phyloP scores from a whole-genome alignment of 163 green algal genomes.

The Chlamydomonas reinhardtii region DNA sequence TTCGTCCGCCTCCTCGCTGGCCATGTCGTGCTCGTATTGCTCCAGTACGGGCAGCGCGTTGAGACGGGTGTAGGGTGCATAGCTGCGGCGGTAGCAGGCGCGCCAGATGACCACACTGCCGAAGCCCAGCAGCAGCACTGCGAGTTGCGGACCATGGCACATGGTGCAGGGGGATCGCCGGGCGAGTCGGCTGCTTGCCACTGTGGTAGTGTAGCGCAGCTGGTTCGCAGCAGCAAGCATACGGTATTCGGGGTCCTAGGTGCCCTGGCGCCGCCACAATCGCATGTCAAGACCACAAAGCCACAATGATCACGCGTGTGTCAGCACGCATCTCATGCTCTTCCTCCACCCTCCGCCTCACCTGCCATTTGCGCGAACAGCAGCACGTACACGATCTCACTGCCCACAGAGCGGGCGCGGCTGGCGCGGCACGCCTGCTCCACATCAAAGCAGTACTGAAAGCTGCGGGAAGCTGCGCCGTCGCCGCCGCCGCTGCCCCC shows the following conservation, averaged over 20 bases:
- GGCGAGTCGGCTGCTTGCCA: too few species aligned
- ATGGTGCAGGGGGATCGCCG: too few species aligned
- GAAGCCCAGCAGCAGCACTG: conserved; percentile 15
- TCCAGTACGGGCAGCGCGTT: conserved; percentile 34
- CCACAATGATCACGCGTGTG: too few species aligned
- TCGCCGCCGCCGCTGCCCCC: neutral
- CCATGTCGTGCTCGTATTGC: conserved; percentile 21
- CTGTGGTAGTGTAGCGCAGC: too few species aligned
- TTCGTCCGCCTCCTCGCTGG: conserved; percentile 34
- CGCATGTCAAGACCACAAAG: too few species aligned
- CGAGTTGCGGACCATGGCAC: neutral
- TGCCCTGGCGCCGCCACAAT: too few species aligned
- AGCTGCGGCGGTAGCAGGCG: conserved; percentile 22
- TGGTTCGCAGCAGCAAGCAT: too few species aligned
- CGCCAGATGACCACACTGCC: conserved; percentile 28
- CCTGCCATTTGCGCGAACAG: conserved; percentile 16
- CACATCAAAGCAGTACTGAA: conserved; percentile 37
- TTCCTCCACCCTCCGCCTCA: too few species aligned
- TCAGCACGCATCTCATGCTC: too few species aligned
- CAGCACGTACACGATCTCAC: conserved; percentile 25
- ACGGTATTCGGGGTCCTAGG: too few species aligned
- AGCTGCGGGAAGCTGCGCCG: neutral
- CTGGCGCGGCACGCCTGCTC: conserved; percentile 14
- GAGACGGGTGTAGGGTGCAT: conserved; percentile 36
- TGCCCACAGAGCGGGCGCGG: conserved; percentile 1